These are phyloP conservation scores for Rhodotorula mucilaginosa DNA, from an alignment of 1,284 basidiomycete species.

Conservation along the genomic window DNA sequence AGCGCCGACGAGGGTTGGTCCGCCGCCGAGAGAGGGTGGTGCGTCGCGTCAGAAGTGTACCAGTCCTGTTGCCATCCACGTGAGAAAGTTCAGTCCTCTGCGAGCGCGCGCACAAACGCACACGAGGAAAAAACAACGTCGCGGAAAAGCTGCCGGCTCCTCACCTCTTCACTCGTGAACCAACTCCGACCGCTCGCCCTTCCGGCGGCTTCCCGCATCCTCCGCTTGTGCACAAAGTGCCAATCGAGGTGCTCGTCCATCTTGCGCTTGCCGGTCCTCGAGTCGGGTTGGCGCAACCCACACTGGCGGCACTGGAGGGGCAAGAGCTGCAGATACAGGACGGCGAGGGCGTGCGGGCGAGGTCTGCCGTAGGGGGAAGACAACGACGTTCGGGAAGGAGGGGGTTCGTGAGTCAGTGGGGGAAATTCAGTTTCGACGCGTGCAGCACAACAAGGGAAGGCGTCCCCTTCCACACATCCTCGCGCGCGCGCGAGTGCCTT, in stretches of 20 bases:
- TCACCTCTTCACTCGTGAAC: constrained; percentile 79
- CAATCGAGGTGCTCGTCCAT: constrained; percentile 91
- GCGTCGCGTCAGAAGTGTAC: constrained; percentile 55
- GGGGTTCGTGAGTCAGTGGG: background rate
- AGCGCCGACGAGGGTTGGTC: background rate
- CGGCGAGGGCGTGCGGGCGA: constrained; percentile 33
- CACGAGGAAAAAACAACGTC: no score
- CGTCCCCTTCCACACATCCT: no score
- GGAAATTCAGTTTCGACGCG: background rate
- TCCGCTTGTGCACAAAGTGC: constrained; percentile 93
- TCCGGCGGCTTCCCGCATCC: constrained; percentile 76
- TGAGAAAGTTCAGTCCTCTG: background rate
- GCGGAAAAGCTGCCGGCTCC: constrained; percentile 51
- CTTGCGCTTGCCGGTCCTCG: constrained; percentile 65
- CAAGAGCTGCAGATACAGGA: constrained; percentile 68
- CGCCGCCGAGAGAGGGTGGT: constrained; percentile 3
- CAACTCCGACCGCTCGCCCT: constrained; percentile 88
- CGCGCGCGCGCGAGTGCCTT: background rate
- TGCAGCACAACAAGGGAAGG: constrained; percentile 25
- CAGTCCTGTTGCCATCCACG: constrained; percentile 63
- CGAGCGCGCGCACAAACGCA: no score
- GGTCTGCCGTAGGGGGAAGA: constrained; percentile 56
- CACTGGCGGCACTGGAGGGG: constrained; percentile 90
- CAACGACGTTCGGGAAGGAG: constrained; percentile 53
- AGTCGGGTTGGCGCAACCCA: constrained; percentile 78